Evolutionary conservation across 139 green algal genomes (phyloP), one percentile per base, ranked within the genome.

Genomic region (Pleodorina starrii): DNA sequence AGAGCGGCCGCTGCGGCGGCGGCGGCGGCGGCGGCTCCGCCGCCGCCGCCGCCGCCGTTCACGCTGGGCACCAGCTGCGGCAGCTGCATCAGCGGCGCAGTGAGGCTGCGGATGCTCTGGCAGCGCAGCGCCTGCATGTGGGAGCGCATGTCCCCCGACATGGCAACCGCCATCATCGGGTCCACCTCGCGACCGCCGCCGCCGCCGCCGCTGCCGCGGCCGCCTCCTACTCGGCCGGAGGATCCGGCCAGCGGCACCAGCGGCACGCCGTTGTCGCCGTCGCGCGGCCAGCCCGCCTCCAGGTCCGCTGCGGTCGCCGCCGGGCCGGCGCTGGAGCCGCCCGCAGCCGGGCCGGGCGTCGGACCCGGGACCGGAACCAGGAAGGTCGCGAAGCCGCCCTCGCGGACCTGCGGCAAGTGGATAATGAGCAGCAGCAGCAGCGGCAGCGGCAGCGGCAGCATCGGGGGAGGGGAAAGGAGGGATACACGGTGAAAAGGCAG

Each of bases 41-140:
- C 57, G 66, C 50, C 43, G 19, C 12, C 19, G n/a, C 76, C 76
- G 14, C 14, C 51, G 7, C 54, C 54, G 54, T 66, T 66, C 25
- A 54, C 66, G 36, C 87, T 81, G 23, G 66, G 71, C 63, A 88
- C 60, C 51, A 91, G 50, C 68, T 66, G 76, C 51, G 74, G 72
- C 72, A 75, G 27, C 71, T 69, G 16, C 23, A 54, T 12, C 44
- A 69, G 48, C 50, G 38, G 40, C n/a, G 57, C 35, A 9, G 86
- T 86, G 42, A 90, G 86, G 32, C n/a, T 46, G 54, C 73, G 73
- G n/a, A 90, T 74, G 66, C 73, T 90, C 59, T 79, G 76, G 12
- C 35, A 25, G 14, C 87, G 78, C 23, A 91, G 54, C 42, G 84
- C 63, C 51, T 35, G 66, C 87, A 91, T 88, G 79, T 91, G 78